These are phyloP conservation scores for Immersiella caudata DNA, from an alignment of 495 filamentous ascomycete species.

Conservation along the genomic window DNA sequence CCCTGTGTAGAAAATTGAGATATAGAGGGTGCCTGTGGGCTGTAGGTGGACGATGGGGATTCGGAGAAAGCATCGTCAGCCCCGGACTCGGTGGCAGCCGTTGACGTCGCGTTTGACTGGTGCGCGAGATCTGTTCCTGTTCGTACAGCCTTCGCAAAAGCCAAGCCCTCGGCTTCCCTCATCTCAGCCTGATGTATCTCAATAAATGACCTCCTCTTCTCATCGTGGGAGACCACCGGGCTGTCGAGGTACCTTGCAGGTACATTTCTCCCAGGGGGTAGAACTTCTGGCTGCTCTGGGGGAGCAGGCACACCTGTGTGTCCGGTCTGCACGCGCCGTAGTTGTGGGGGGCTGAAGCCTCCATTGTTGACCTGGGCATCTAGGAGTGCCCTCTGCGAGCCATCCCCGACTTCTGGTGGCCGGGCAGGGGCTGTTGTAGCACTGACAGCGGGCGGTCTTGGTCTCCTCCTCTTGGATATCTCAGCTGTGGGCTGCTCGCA, in stretches of 20 bases:
- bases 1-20: neutral
- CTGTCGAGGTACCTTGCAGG: slow-evolving; percentile 40
- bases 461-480: slow-evolving; percentile 58
- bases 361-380: slow-evolving; percentile 31
- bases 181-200: slow-evolving; percentile 70
- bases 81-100: slow-evolving; percentile 19
- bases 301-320: slow-evolving; percentile 38
- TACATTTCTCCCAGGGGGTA: slow-evolving; percentile 33
- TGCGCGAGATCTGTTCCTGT: slow-evolving; percentile 34
- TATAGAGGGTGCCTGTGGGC: neutral
- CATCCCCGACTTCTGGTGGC: slow-evolving; percentile 22
- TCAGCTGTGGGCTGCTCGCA: slow-evolving; percentile 68
- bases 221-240: slow-evolving; percentile 37
- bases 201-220: slow-evolving; percentile 52
- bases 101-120: slow-evolving; percentile 18
- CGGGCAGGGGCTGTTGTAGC: slow-evolving; percentile 30
- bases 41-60: slow-evolving; percentile 27
- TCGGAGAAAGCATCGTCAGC: slow-evolving; percentile 25
- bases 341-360: slow-evolving; percentile 40
- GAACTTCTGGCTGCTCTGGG: slow-evolving; percentile 28
- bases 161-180: slow-evolving; percentile 70
- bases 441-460: slow-evolving; percentile 41
- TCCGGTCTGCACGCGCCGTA: slow-evolving; percentile 56
- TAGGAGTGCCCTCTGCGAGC: slow-evolving; percentile 26
- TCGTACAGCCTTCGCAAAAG: slow-evolving; percentile 59